A percentile compares a stretch with the other conserved stretches of the same genome.
These are phyloP conservation scores for Drosera spatulata DNA, from an alignment of 179 eudicot species.

Conservation along the genomic window DNA sequence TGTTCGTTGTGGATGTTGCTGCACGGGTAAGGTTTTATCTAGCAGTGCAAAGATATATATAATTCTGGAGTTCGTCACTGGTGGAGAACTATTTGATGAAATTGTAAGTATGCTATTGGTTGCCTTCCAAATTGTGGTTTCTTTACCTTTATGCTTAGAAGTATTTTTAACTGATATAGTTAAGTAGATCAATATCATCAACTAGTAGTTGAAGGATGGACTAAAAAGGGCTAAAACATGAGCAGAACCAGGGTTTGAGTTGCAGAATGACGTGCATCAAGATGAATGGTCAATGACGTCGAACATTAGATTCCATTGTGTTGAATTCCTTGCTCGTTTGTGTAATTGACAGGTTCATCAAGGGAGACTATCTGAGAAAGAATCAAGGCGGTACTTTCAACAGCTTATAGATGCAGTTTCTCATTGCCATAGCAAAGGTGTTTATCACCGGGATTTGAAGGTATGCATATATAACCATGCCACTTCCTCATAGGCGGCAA, in stretches of 20 bases:
- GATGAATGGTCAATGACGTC: background rate
- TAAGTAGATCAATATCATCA: too few relatives aligned
- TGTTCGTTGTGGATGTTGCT: background rate
- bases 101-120: conserved; percentile 45
- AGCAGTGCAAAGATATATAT: conserved; percentile 75
- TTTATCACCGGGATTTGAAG: conserved; percentile 46
- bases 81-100: conserved; percentile 75
- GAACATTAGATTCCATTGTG: background rate
- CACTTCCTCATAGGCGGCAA: too few relatives aligned
- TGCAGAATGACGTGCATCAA: background rate
- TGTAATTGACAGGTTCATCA: conserved; percentile 49
- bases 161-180: too few relatives aligned
- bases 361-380: conserved; percentile 52
- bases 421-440: conserved; percentile 43
- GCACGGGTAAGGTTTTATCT: conserved; percentile 54
- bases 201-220: too few relatives aligned
- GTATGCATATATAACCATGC: too few relatives aligned
- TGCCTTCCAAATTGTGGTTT: background rate
- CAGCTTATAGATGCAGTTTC: conserved; percentile 38
- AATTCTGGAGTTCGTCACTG: conserved; percentile 69
- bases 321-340: background rate
- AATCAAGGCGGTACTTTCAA: conserved; percentile 29
- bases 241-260: too few relatives aligned
- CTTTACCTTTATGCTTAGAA: background rate
- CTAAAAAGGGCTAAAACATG: too few relatives aligned